Evolutionary conservation across 495 filamentous ascomycete species (phyloP), one percentile per base, ranked within the genome.

Genomic region (Extremus antarcticus): DNA sequence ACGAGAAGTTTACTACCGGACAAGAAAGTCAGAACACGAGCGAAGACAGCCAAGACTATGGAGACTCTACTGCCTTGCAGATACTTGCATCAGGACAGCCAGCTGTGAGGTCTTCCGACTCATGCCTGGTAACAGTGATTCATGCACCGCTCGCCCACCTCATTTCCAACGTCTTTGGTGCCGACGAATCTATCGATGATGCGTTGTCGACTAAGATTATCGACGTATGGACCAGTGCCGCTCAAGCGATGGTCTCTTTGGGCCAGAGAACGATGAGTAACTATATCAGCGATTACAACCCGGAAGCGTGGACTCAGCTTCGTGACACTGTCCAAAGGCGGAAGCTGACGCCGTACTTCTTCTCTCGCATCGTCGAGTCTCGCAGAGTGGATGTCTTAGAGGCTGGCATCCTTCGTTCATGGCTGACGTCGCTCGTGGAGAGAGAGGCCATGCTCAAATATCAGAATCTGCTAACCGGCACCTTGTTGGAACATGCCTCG

Each of bases 31-130:
- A 65, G 35, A 48, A 32, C 19, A 17, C 2, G 60, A 74, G 62
- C 50, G 85, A 87, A 48, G 85, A 88, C 43, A 87, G 84, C 55
- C 85, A 87, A 64, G 85, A 88, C 43, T 87, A 82, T 64, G 85
- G 83, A 24, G 85, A 86, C 58, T 85, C 77, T 74, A 66, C 73
- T 40, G 83, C 77, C 40, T 62, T 75, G 25, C 71, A 73, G 20
- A 73, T 60, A 22, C 41, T 64, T 13, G 54, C 48, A 22, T 20
- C 52, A 66, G 38, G 65, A 19, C 50, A 35, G 2, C 29, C 22
- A 16, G 17, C 57, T 29, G 55, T 71, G 20, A 57, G 69, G 49
- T 62, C 73, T 10, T 2, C 25, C 25, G 19, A 20, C 9, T 22
- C 41, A 4, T 40, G 1, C 40, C 22, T 62, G 13, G 62, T 77